Conservation (phyloP, 768 basidiomycete species). For the Lactarius pseudohatsudake region DNA sequence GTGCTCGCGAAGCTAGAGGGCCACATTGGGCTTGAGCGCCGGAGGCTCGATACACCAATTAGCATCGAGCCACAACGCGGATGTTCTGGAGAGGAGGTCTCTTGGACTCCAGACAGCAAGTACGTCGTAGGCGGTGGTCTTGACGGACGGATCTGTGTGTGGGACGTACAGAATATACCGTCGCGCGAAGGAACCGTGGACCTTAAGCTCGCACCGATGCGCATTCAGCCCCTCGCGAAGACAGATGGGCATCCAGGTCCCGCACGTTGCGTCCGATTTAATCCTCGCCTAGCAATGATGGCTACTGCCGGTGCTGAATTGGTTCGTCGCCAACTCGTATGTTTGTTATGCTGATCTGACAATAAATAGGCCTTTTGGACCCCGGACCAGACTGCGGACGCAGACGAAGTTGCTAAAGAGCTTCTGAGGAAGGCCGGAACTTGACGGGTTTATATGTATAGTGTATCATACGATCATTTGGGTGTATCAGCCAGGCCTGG, state of each 20-base stretch:
- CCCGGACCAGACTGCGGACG: conserved; percentile 64
- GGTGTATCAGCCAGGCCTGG: conserved; percentile 2
- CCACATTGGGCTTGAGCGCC: conserved; percentile 77
- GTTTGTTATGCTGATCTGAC: conserved; percentile 4
- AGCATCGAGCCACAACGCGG: conserved; percentile 73
- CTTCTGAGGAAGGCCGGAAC: conserved; percentile 54
- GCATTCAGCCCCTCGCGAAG: conserved; percentile 49
- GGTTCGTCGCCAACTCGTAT: conserved; percentile 45
- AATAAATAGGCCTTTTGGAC: conserved; percentile 57
- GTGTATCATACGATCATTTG: conserved; percentile 9
- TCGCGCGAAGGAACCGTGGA: conserved; percentile 52
- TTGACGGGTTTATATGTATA: neutral
- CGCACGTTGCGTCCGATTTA: conserved; percentile 84
- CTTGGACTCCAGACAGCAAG: conserved; percentile 93
- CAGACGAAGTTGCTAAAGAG: conserved; percentile 69
- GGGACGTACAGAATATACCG: conserved; percentile 77
- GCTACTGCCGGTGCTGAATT: conserved; percentile 79
- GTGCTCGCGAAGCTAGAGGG: conserved; percentile 86
- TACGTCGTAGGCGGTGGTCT: conserved; percentile 83
- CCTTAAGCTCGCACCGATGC: conserved; percentile 50
- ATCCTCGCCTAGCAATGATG: conserved; percentile 88
- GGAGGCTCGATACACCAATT: conserved; percentile 45
- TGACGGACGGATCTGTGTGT: conserved; percentile 81
- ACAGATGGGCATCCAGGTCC: conserved; percentile 84
- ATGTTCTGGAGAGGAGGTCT: conserved; percentile 88